Evolutionary conservation across 176 grass and related monocot genomes (phyloP), one percentile per base, ranked within the genome.

Genomic region (Puya raimondii): DNA sequence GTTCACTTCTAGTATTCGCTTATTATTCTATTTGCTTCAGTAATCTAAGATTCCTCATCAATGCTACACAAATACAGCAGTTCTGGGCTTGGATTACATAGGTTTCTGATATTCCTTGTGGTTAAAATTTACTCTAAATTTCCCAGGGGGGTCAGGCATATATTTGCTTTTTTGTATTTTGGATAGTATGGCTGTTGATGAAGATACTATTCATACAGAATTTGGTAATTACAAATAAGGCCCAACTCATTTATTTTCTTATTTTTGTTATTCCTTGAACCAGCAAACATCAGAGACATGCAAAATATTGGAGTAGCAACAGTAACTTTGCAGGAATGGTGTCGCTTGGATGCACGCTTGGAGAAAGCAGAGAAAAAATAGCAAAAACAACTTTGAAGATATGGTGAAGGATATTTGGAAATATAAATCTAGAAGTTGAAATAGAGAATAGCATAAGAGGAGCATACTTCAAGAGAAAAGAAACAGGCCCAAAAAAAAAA

Each of bases 211-310:
- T 42, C 33, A 42, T 42, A 42, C 6, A 8, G 4, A 42, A 42
- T 42, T 42, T 42, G 33, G 33, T 6, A 42, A 42, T 61, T 61
- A 21, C 21, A 1, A 21, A 61, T 61, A 22, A 61, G 33, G 4
- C 33, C 4, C 33, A 0, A 42, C 4, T 42, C 4, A 42, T 42
- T 33, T 33, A 33, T 33, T 33, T 58, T 58, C 16, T 4, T 59
- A 9, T 9, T 59, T 9, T 59, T 20, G 20, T 17, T 17, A 16
- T 59, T 22, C n/a, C 56, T 21, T 61, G 56, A 61, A 61, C 14
- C 83, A 96, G 92, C 81, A 67, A 96, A 91, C 53, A 91, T 91
- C 50, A 79, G 73, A 81, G 92, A 96, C 48, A 96, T 96, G 85
- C 80, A 96, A 78, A 91, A 80, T 49, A 72, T 96, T 42, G 85